A percentile compares a stretch with the other conserved stretches of the same genome.
Evolutionary conservation across 2,329 filamentous ascomycete genomes (phyloP).

Genomic region (Fusarium clavum): DNA sequence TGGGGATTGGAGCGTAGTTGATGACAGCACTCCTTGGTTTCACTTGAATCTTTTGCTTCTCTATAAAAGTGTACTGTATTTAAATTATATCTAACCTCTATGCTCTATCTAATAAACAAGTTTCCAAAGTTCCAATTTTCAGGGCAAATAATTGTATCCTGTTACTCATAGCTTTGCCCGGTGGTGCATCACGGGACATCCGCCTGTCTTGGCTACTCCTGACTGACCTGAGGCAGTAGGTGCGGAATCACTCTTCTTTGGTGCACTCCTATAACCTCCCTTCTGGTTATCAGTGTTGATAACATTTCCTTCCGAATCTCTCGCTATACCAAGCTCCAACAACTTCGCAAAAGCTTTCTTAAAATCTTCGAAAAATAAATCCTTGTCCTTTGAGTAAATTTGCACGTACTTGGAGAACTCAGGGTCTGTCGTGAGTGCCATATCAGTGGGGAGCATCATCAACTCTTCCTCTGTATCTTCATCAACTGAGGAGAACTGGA

Average conservation of each 20-base stretch:
- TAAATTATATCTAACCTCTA: too few species aligned
- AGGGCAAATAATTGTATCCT: background rate
- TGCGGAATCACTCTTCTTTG: conserved; percentile 5
- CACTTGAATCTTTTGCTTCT: too few species aligned
- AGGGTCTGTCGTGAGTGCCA: conserved; percentile 4
- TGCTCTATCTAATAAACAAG: background rate
- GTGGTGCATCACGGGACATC: conserved; percentile 5
- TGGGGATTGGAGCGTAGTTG: too few species aligned
- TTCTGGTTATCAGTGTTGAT: conserved; percentile 2
- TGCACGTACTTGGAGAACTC: conserved; percentile 11
- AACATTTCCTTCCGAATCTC: background rate
- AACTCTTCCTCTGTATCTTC: conserved; percentile 12
- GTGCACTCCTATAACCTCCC: conserved; percentile 2
- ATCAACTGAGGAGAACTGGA: conserved; percentile 5
- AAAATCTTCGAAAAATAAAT: conserved; percentile 7
- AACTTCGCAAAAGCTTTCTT: conserved; percentile 3
- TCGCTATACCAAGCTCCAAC: conserved; percentile 3
- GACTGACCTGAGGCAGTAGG: background rate
- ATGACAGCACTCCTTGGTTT: too few species aligned
- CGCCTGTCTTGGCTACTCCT: background rate
- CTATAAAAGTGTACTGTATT: too few species aligned
- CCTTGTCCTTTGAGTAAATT: conserved; percentile 2
- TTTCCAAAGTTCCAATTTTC: background rate
- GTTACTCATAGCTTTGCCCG: background rate
- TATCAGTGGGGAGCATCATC: conserved; percentile 18